Percentiles rank a stretch among this genome's conserved stretches.
Evolutionary conservation across 108 stramenopile genomes (phyloP).

Genomic region (Pseudonitzschia multiseries): DNA sequence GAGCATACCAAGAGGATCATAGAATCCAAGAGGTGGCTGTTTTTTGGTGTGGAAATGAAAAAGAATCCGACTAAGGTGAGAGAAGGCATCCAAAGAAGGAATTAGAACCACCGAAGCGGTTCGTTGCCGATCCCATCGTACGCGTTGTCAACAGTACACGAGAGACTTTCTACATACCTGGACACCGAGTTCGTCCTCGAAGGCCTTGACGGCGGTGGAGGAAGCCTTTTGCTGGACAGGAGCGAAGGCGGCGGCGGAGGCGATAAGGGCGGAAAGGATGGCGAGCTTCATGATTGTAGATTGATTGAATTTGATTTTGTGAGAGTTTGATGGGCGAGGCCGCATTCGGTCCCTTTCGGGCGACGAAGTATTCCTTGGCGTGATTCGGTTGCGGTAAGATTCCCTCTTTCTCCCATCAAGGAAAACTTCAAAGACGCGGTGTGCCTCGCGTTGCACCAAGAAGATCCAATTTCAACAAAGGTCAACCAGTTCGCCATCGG

Average conservation of each 20-base stretch:
- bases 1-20: conserved; percentile 70
- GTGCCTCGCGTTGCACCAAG: no score
- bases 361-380: no score
- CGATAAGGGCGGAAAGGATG: conserved; percentile 51
- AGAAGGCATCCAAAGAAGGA: neutral
- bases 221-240: conserved; percentile 47
- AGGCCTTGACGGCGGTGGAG: conserved; percentile 33
- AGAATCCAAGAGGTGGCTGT: conserved; percentile 85
- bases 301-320: conserved; percentile 11
- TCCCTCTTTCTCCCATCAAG: no score
- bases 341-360: no score
- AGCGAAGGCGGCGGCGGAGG: conserved; percentile 64
- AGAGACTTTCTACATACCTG: conserved; percentile 39
- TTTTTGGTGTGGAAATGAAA: neutral
- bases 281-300: conserved; percentile 52
- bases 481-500: no score
- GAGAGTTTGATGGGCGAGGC: neutral
- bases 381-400: no score
- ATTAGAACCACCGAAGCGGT: neutral
- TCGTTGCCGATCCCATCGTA: no score
- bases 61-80: neutral
- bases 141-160: no score
- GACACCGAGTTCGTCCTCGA: conserved; percentile 65
- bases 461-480: no score
- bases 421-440: no score